These are phyloP conservation scores for Salinomyces thailandicus DNA, from an alignment of 2,329 filamentous ascomycete genomes.

Conservation along the genomic window DNA sequence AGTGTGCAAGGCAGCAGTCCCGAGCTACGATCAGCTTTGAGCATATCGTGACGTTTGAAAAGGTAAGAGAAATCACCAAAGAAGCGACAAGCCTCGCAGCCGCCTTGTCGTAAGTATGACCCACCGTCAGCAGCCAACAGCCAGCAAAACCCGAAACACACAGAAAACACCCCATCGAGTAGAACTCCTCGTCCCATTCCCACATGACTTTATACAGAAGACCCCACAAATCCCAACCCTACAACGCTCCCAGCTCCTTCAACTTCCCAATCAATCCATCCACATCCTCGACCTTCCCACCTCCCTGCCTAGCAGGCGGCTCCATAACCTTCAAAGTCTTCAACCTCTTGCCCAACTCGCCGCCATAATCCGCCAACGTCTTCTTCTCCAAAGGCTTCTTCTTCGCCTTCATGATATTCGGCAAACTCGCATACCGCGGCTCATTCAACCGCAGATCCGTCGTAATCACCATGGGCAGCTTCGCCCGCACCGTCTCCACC, in stretches of 20 bases:
- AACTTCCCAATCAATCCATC: slow-evolving; percentile 87
- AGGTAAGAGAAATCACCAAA: not conserved
- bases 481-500: slow-evolving; percentile 75
- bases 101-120: not conserved
- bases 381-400: slow-evolving; percentile 98
- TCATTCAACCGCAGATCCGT: slow-evolving; percentile 91
- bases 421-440: slow-evolving; percentile 87
- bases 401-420: slow-evolving; percentile 99
- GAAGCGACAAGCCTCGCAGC: not conserved
- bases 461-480: slow-evolving; percentile 86
- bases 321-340: slow-evolving; percentile 88
- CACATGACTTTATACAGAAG: too few species aligned
- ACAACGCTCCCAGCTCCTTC: slow-evolving; percentile 91
- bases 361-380: slow-evolving; percentile 68
- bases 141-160: not conserved
- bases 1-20: not conserved
- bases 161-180: not conserved
- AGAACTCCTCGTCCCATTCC: not conserved
- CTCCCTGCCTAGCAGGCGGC: slow-evolving; percentile 76
- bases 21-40: not conserved
- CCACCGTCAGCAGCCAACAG: not conserved
- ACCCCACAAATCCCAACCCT: slow-evolving; percentile 18
- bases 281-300: slow-evolving; percentile 94
- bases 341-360: slow-evolving; percentile 56
- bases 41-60: not conserved